A percentile compares a stretch with the other conserved stretches of the same genome.
Evolutionary conservation across 768 basidiomycete genomes (phyloP).

Genomic region (Psilocybe cyanescens): DNA sequence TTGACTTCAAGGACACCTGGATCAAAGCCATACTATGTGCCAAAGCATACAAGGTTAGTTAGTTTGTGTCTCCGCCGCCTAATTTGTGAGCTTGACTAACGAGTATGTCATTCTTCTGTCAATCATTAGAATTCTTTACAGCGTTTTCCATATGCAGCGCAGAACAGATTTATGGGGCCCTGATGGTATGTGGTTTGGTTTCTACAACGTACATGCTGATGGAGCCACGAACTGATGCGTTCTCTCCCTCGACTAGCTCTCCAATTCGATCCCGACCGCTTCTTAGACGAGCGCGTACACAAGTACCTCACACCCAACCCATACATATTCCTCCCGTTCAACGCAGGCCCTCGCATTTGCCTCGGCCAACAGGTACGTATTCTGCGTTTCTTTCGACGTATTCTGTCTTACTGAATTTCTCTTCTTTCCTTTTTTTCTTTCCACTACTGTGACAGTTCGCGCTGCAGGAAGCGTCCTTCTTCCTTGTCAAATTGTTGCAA

Average conservation of each 20-base stretch:
- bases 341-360: slow-evolving; percentile 70
- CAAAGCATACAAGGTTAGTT: slow-evolving; percentile 40
- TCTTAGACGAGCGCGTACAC: slow-evolving; percentile 59
- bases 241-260: slow-evolving; percentile 36
- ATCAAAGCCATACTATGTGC: slow-evolving; percentile 25
- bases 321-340: slow-evolving; percentile 74
- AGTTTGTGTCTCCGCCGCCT: too few relatives aligned
- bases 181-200: slow-evolving; percentile 39
- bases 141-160: slow-evolving; percentile 52
- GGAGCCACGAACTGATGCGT: background rate
- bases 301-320: slow-evolving; percentile 62
- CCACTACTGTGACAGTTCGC: slow-evolving; percentile 34
- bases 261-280: slow-evolving; percentile 67
- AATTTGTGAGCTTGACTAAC: slow-evolving; percentile 14
- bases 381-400: background rate
- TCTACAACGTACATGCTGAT: background rate
- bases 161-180: slow-evolving; percentile 57
- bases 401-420: too few relatives aligned
- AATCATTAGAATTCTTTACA: slow-evolving; percentile 24
- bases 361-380: slow-evolving; percentile 43
- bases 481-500: slow-evolving; percentile 58
- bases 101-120: background rate
- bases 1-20: slow-evolving; percentile 23
- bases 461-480: slow-evolving; percentile 60
- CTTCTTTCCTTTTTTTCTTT: background rate